Conservation (phyloP, 257 asterid species). For the Nicotiana paniculata region DNA sequence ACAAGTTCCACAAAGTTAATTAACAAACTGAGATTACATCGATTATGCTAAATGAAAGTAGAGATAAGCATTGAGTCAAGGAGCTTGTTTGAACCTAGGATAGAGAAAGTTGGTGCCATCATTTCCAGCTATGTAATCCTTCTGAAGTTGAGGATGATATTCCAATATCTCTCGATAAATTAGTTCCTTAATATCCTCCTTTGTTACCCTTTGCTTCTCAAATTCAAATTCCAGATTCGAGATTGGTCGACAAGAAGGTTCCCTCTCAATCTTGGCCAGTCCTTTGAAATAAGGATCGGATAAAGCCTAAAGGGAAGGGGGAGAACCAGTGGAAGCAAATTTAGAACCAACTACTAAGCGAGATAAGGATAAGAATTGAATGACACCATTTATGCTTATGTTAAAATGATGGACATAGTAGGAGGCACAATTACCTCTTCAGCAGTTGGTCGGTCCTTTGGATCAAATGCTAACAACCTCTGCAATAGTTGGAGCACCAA, state of each 20-base stretch:
- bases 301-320: conserved; percentile 47
- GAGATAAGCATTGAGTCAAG: background rate
- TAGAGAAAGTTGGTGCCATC: conserved; percentile 65
- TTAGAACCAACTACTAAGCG: background rate
- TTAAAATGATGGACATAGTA: background rate
- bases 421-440: conserved; percentile 51
- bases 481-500: conserved; percentile 61
- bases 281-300: conserved; percentile 93
- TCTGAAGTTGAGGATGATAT: conserved; percentile 75
- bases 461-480: conserved; percentile 83
- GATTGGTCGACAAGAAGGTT: conserved; percentile 80
- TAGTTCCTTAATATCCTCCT: conserved; percentile 76
- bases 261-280: conserved; percentile 76
- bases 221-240: conserved; percentile 88
- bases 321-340: background rate
- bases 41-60: background rate
- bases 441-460: conserved; percentile 89
- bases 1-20: background rate
- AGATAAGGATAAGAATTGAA: background rate
- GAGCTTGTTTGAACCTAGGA: conserved; percentile 55
- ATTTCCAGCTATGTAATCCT: conserved; percentile 75
- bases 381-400: background rate
- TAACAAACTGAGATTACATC: background rate
- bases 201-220: conserved; percentile 70
- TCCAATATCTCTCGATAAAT: conserved; percentile 79